A percentile compares a stretch with the other conserved stretches of the same genome.
phyloP scores from a whole-genome alignment of 2,329 filamentous ascomycete species.

The Nigrospora oryzae region DNA sequence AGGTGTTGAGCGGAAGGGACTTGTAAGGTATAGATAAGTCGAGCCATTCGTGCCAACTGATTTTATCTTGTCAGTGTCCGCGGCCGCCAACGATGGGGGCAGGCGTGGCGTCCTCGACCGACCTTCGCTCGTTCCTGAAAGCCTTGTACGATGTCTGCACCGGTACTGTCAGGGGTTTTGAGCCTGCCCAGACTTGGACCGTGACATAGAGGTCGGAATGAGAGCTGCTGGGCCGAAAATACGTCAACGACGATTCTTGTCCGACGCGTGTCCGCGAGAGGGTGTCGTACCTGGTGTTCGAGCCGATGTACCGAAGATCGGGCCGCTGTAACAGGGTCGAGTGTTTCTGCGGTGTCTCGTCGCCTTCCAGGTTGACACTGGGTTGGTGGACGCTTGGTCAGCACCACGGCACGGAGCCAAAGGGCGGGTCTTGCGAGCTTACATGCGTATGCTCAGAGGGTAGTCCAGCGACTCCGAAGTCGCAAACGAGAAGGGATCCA shows the following conservation, averaged over 20 bases:
- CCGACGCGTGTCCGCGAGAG: neutral
- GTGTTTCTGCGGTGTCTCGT: slow-evolving; percentile 64
- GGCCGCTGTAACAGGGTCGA: slow-evolving; percentile 73
- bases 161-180: slow-evolving; percentile 86
- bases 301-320: slow-evolving; percentile 79
- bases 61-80: slow-evolving; percentile 6
- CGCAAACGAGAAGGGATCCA: slow-evolving; percentile 96
- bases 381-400: neutral
- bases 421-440: slow-evolving; percentile 11
- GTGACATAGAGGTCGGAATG: slow-evolving; percentile 89
- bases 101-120: slow-evolving; percentile 5
- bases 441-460: slow-evolving; percentile 61
- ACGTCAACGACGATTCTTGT: neutral
- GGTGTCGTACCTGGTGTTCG: slow-evolving; percentile 59
- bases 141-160: slow-evolving; percentile 89
- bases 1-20: slow-evolving; percentile 70
- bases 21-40: slow-evolving; percentile 78
- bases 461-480: slow-evolving; percentile 77
- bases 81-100: neutral
- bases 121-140: slow-evolving; percentile 68
- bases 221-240: slow-evolving; percentile 36
- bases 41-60: slow-evolving; percentile 93
- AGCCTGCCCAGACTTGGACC: slow-evolving; percentile 89
- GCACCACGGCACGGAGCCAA: neutral
- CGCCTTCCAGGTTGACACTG: slow-evolving; percentile 57